phyloP scores from a whole-genome alignment of 2,329 filamentous ascomycete species.

The Fusarium continuum region DNA sequence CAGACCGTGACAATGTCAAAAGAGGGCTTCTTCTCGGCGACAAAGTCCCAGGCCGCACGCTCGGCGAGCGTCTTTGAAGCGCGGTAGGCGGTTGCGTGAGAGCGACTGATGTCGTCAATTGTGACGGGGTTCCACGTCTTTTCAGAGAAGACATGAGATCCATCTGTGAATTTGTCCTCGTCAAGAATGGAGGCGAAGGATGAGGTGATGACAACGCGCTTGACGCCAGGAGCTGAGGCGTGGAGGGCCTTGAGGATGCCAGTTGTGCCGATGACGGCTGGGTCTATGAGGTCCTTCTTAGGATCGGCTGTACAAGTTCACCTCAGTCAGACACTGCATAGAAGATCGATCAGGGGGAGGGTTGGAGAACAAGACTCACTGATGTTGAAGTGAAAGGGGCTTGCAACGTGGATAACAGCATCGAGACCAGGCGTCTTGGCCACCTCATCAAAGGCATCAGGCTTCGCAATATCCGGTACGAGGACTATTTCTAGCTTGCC shows the following conservation, averaged over 20 bases:
- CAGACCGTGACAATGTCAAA: constrained; percentile 64
- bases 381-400: constrained; percentile 65
- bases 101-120: constrained; percentile 53
- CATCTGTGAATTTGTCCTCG: constrained; percentile 50
- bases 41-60: constrained; percentile 63
- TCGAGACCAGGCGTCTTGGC: constrained; percentile 60
- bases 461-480: constrained; percentile 80
- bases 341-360: too few relatives aligned
- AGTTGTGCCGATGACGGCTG: constrained; percentile 68
- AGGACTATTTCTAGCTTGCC: constrained; percentile 63
- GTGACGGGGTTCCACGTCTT: constrained; percentile 64
- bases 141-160: constrained; percentile 55
- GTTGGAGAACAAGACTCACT: constrained; percentile 46
- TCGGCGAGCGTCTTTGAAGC: constrained; percentile 65
- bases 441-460: constrained; percentile 76
- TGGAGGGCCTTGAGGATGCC: constrained; percentile 78
- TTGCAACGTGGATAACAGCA: constrained; percentile 68
- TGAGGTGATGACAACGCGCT: constrained; percentile 72
- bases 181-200: constrained; percentile 64
- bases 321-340: not conserved
- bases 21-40: constrained; percentile 52
- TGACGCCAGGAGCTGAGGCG: constrained; percentile 66
- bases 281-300: constrained; percentile 64
- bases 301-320: constrained; percentile 51
- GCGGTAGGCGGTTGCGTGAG: constrained; percentile 58